A percentile compares a stretch with the other conserved stretches of the same genome.
These are phyloP conservation scores for Wallacemonas sp. DNA, from an alignment of 208 protist species.

Conservation along the genomic window DNA sequence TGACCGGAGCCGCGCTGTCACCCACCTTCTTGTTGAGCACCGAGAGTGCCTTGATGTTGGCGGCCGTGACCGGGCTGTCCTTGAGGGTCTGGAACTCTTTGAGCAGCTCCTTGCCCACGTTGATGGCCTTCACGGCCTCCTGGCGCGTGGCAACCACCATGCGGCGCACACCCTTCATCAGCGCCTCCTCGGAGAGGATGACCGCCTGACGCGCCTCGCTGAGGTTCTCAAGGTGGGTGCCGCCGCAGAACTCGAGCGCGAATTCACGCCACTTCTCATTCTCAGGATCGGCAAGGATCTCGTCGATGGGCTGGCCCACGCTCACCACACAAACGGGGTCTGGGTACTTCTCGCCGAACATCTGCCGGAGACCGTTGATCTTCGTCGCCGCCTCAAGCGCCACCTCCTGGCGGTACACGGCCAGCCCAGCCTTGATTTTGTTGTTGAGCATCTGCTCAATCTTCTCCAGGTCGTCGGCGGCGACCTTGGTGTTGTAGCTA, in stretches of 20 bases:
- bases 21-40: conserved; percentile 91
- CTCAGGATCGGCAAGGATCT: conserved; percentile 87
- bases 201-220: conserved; percentile 88
- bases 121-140: conserved; percentile 57
- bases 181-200: conserved; percentile 93
- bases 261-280: conserved; percentile 88
- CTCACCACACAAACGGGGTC: conserved; percentile 98
- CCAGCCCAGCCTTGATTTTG: conserved; percentile 68
- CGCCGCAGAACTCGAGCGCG: conserved; percentile 98
- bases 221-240: conserved; percentile 93
- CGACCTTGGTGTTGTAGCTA: conserved; percentile 84
- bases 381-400: conserved; percentile 68
- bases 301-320: conserved; percentile 91
- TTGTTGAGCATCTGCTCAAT: conserved; percentile 92
- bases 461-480: conserved; percentile 76
- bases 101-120: conserved; percentile 44
- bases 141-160: conserved; percentile 80
- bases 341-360: conserved; percentile 99
- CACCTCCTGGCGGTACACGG: conserved; percentile 91
- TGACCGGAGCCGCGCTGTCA: conserved; percentile 73
- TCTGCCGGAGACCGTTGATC: conserved; percentile 85
- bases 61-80: conserved; percentile 31
- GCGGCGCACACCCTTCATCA: conserved; percentile 93
- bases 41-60: conserved; percentile 83
- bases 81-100: conserved; percentile 55